Conservation (phyloP, 306 rosid species). For the Canavalia ensiformis region DNA sequence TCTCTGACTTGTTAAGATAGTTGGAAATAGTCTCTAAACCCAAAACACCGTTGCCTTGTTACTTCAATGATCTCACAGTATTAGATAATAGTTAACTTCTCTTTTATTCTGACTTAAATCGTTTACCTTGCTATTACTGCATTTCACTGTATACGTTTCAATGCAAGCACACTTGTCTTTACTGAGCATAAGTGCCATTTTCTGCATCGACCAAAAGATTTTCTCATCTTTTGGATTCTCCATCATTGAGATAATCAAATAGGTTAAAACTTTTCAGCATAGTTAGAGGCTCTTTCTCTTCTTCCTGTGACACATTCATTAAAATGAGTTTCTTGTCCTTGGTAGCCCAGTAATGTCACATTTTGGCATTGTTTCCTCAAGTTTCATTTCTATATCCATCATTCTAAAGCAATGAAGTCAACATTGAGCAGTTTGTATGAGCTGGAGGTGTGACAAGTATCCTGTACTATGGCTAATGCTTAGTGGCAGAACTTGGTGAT, state of each 20-base stretch:
- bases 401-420: slow-evolving; percentile 41
- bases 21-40: slow-evolving; percentile 23
- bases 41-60: neutral
- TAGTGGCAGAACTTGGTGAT: slow-evolving; percentile 50
- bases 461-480: slow-evolving; percentile 42
- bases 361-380: slow-evolving; percentile 37
- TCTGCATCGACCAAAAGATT: neutral
- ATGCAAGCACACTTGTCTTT: slow-evolving; percentile 20
- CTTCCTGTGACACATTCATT: neutral
- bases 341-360: slow-evolving; percentile 11
- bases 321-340: slow-evolving; percentile 17
- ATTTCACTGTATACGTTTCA: neutral
- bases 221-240: neutral
- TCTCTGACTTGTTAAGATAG: neutral
- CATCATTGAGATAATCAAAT: slow-evolving; percentile 10
- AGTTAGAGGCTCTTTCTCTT: slow-evolving; percentile 1
- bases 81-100: neutral
- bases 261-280: neutral
- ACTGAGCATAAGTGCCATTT: neutral
- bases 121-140: neutral
- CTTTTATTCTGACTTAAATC: neutral
- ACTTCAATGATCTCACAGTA: neutral
- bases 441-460: slow-evolving; percentile 46
- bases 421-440: slow-evolving; percentile 49
- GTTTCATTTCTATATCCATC: slow-evolving; percentile 26